Base-by-base conservation (phyloP, 202 grass and related monocot species). In the Dendrocalamus latiflorus region DNA sequence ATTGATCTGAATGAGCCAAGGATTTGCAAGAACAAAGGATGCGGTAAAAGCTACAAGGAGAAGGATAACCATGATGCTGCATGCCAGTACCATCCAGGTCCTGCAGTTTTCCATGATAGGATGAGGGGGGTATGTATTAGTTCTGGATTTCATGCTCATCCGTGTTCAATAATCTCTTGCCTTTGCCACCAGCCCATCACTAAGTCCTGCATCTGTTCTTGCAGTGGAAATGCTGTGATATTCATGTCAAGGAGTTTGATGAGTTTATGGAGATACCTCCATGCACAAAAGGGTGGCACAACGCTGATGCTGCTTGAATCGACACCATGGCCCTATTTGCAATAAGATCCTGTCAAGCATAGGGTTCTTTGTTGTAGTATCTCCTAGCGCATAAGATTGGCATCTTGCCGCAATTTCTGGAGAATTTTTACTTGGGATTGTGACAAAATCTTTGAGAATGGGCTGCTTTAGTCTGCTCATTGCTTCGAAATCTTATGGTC, bases 211-310 rank as follows among this genome's bases (percentile, higher is more conserved):
- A n/a, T 65, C 24, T 81, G 18, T 72, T 78, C 53, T 55, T 68
- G 79, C 85, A 98, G 96, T 98, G 96, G 96, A 98, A 98, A 85
- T 98, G 96, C 42, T 95, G 96, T 65, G 89, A 95, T 83, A 34
- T 98, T 72, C 93, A 95, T 75, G 96, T 92, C 49, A 98, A 95
- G 80, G 96, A 98, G 54, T 98, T 98, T 61, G 93, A 95, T 43
- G 96, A 98, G 74, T 98, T 98, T 65, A 89, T 98, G 85, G 89
- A 88, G 77, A 92, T 95, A 83, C 93, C 96, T 81, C 91, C 96
- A 42, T 98, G 96, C 85, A 78, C 93, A 11, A 98, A 93, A 75
- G 96, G 96, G 53, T 98, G 93, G 96, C 96, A 98, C 72, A 95
- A 90, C 47, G 91, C 91, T 41, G 91, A 95, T 79, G 91, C 91